A percentile compares a stretch with the other conserved stretches of the same genome.
phyloP scores from a whole-genome alignment of 2,329 filamentous ascomycete genomes.

The Stylonectria norvegica region DNA sequence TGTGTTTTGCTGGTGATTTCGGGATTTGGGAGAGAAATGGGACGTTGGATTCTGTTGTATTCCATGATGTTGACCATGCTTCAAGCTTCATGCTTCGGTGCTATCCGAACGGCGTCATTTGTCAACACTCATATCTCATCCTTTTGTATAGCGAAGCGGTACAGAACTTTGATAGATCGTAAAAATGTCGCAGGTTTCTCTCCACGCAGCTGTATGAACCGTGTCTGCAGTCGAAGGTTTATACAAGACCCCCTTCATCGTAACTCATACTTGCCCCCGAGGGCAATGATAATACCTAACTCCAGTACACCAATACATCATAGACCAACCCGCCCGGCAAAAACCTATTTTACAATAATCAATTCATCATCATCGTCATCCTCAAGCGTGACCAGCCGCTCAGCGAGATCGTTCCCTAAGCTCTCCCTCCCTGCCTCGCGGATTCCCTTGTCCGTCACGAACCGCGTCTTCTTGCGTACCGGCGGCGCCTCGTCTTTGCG shows the following conservation, averaged over 20 bases:
- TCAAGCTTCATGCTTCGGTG: too few species aligned
- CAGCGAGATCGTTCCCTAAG: slow-evolving; percentile 51
- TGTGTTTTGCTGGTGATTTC: too few species aligned
- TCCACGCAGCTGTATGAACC: too few species aligned
- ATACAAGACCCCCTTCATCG: slow-evolving; percentile 18
- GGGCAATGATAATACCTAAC: slow-evolving; percentile 17
- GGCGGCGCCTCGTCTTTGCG: slow-evolving; percentile 38
- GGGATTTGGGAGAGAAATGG: too few species aligned
- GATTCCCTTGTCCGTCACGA: slow-evolving; percentile 74
- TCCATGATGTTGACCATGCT: too few species aligned
- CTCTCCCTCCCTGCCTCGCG: slow-evolving; percentile 74
- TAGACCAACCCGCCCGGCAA: neutral
- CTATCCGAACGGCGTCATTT: too few species aligned
- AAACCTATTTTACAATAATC: slow-evolving; percentile 40
- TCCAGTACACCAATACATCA: slow-evolving; percentile 9
- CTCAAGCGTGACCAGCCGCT: slow-evolving; percentile 34
- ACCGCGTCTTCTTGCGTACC: slow-evolving; percentile 71
- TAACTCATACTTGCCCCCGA: slow-evolving; percentile 18
- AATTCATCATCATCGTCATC: slow-evolving; percentile 54
- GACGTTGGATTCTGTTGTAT: too few species aligned
- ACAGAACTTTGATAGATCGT: too few species aligned
- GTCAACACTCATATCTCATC: too few species aligned
- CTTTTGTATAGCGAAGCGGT: too few species aligned
- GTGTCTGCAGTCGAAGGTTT: too few species aligned
- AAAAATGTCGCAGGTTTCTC: too few species aligned